Base-by-base conservation (phyloP, 306 rosid species). In the Begonia fuchsioides region DNA sequence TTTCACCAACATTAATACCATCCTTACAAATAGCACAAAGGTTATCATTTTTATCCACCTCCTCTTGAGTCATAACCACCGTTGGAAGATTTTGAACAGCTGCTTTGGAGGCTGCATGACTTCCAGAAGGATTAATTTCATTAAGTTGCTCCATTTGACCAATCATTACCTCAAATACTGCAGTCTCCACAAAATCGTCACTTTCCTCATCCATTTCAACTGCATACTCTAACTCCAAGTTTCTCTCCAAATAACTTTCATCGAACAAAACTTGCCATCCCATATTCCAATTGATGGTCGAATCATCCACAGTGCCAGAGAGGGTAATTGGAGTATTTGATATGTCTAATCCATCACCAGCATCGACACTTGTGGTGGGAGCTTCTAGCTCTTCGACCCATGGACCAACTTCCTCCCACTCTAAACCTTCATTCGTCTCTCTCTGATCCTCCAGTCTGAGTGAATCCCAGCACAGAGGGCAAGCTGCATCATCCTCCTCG, bases 361-460 rank as follows among this genome's bases (percentile, higher is more conserved):
- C 72, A 20, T 20, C 32, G n/a, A 65, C 38, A 15, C 70, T 39
- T 69, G 59, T 59, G 68, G 69, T 72, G 46, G 81, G 63, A 46
- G 71, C 62, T 12, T 86, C 93, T 39, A 84, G 59, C 67, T 76
- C 96, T 12, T 80, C 82, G 3, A 64, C 65, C 0, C 81, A 55
- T 8, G 64, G 79, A 35, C 80, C 86, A 5, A 86, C 81, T 57
- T 86, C 94, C 54, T 86, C 96, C 96, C 94, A 86, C 73, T 82
- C 96, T 16, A 82, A 86, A 56, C 82, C 90, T 9, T 76, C 96
- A 20, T 54, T 66, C 16, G n/a, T 57, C 11, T 68, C 75, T 32
- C 73, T 68, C 43, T 52, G 63, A 43, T 86, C 86, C 9, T 86
- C 90, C 64, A 86, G 50, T 2, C 71, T 74, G 38, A 86, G 75